Base-by-base conservation (phyloP, 73 alveolate species). In the Stentor coeruleus region DNA sequence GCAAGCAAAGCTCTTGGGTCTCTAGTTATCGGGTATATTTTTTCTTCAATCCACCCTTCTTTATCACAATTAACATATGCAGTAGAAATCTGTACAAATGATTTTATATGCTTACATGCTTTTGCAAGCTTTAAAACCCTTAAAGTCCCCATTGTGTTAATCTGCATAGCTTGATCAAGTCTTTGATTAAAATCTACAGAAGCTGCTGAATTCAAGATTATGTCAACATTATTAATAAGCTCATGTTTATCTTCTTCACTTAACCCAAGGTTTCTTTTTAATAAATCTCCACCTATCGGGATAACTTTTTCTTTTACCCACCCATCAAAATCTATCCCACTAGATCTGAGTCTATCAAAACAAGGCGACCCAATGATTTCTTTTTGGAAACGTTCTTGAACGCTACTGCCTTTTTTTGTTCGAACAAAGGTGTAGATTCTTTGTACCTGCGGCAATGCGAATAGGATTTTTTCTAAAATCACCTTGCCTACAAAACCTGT, bases 401-500 rank as follows among this genome's bases (percentile, higher is more conserved):
- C 90, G 59, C 89, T 76, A 36, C 86, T 86, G 37, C 89, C 86
- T 37, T 66, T 86, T 81, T 81, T 90, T 59, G 88, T 81, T 73
- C 93, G 81, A 3, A 92, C 88, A 83, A 87, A 86, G 33, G 90
- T 85, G 85, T 84, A 92, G 39, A 92, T 76, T 20, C 83, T 60
- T 58, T 88, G 40, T 35, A 92, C 86, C 31, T 83, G 90, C 3
- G 97, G 90, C 4, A 92, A 49, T 6, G 66, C 66, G 20, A 49
- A 85, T 75, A 90, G 72, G 38, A 88, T 58, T 85, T 91, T 91
- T 83, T 93, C 98, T 3, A 91, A 83, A 33, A 90, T 39, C 49
- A 91, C 98, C 80, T 93, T 93, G 74, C 98, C 98, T 38, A 93
- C 85, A 82, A 93, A 93, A 26, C 98, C 98, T 15, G 97, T 89